Base-by-base conservation (phyloP, 1,284 basidiomycete genomes). In the Malassezia nana region DNA sequence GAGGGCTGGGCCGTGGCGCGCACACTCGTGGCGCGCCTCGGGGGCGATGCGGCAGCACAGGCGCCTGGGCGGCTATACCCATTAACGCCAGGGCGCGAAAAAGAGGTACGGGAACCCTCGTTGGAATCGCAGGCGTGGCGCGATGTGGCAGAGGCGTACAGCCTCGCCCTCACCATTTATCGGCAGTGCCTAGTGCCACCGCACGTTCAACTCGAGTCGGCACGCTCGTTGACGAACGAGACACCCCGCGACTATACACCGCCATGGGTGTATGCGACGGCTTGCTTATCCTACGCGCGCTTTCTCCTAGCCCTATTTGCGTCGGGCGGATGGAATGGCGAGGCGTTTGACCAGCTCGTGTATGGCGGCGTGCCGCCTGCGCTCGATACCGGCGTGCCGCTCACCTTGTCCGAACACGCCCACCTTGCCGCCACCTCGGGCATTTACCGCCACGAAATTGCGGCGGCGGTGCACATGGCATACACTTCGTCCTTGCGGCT, bases 211-310 rank as follows among this genome's bases (percentile, higher is more conserved):
- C 54, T 64, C 4, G 68, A 68, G 16, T 46, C 63, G 7, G 61
- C 57, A 13, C 42, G 53, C 31, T 67, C 63, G 9, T 64, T 72
- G 26, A 67, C 62, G 18, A 63, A 58, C 59, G 69, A 73, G 35
- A 64, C 67, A 44, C 67, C 67, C 3, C 52, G 67, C 30, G 71
- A 74, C 57, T 72, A 65, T 31, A 74, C 71, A 18, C 71, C 72
- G 50, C 71, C 71, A 16, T 45, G 66, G 22, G 64, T 74, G 32
- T 66, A 74, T 30, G 67, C 66, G 6, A 55, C 46, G 6, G 69
- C 68, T 1, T 70, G 68, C 44, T 55, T 72, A 20, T 56, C 66
- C 42, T 70, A 70, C 31, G 59, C 69, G 6, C 58, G 69, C 38
- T 65, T 74, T 49, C 58, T 74, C 32, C 57, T 72, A 10, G 67